Base-by-base conservation (phyloP, 345 rosid species). In the Garcia nutans region DNA sequence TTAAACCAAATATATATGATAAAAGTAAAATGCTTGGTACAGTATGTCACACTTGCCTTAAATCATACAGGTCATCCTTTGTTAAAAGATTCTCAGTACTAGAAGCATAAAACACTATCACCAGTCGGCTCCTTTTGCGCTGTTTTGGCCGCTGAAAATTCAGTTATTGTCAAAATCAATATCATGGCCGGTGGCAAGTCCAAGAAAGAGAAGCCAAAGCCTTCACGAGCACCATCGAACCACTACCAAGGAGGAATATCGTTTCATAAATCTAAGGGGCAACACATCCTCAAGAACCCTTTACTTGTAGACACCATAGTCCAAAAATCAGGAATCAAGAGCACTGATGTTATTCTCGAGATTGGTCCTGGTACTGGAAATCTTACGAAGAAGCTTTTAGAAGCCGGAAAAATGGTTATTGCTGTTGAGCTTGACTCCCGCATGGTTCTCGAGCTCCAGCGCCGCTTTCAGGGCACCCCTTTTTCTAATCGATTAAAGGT, bases 351-450 rank as follows among this genome's bases (percentile, higher is more conserved):
- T 73, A 85, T 94, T 64, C 97, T 94, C 60, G 96, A 94, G 85
- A 94, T 94, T 63, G 94, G 96, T 76, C 97, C 98, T 3, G 96
- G 94, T 80, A 92, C 98, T 22, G 98, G 97, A 28, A 92, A 94
- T 65, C 88, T 94, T n/a, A 94, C 98, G 17, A 90, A 86, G 88
- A 94, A 92, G 86, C 98, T 94, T 74, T 89, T 92, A 6, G 94
- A 94, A 79, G 93, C 91, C 33, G 97, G 97, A 5, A 92, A 94
- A 75, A 79, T 78, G 78, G 96, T 92, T 56, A 82, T 91, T 77
- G 98, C 97, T n/a, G 80, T 94, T 37, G 98, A 94, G 71, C 87
- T 94, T 50, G 98, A 94, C 79, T 76, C 93, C 47, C 97, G 96
- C 49, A 92, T 94, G 98, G 98, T 94, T 78, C 97, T 91, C 73